Evolutionary conservation across 1,284 basidiomycete genomes (phyloP), one percentile per base, ranked within the genome.

Genomic region (Ustilago nuda): DNA sequence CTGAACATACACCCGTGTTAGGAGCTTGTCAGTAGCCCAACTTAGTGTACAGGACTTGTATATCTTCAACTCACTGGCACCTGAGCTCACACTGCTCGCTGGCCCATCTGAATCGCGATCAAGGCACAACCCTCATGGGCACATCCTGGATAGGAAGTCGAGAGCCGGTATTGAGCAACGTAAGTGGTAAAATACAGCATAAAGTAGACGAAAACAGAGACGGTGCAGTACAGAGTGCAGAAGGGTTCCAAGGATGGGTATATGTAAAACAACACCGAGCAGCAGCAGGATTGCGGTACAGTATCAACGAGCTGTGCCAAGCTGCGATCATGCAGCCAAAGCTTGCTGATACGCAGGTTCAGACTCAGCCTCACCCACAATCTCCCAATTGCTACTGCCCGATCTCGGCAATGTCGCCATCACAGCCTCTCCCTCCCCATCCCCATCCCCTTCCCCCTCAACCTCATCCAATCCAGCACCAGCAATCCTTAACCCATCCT

Each of bases 351-450:
- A 62, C 17, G 59, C 35, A 11, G 52, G 45, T 17, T 67, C 64
- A 6, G 64, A 50, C 17, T 75, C 64, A 8, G 46, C 60, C 37
- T 75, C 72, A 32, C 62, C 74, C 3, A 76, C 63, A 8, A 76
- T 32, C 66, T 72, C 69, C 74, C 74, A 76, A 15, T 76, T 76
- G 57, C 66, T 76, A 61, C 74, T 76, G 2, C 74, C 74, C 1
- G 69, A 72, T 1, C 74, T 35, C 2, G 74, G 66, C 54, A 76
- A 51, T 4, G 63, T 64, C 35, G 52, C 41, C 0, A 30, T 27
- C 0, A 30, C 30, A 1, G 36, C 51, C 27, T 66, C 57, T 35
- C 41, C 48, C 7, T 43, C 43, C n/a, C 4, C 50, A 1, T 53
- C 60, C 3, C n/a, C 53, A 27, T 66, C 56, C 32, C 39, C 57